These are phyloP conservation scores for Suhomyces terraborum DNA, from an alignment of 1,139 yeast species.

Conservation along the genomic window DNA sequence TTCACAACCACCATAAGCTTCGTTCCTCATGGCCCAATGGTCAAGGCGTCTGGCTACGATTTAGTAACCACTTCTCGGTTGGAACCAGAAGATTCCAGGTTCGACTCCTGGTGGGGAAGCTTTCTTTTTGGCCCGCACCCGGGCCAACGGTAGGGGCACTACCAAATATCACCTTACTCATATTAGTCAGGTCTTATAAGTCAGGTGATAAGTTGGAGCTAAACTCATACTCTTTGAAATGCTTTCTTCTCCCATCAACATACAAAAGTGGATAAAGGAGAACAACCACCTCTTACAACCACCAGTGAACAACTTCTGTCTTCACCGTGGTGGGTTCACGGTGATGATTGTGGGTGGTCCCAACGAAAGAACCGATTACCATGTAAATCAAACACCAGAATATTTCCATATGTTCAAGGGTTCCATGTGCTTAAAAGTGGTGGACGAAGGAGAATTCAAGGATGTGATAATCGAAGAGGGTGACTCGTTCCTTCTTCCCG, in stretches of 20 bases:
- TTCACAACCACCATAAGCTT: slow-evolving; percentile 28
- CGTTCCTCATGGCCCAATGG: slow-evolving; percentile 61
- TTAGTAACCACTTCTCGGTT: slow-evolving; percentile 45
- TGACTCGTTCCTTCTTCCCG: slow-evolving; percentile 82
- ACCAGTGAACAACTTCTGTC: slow-evolving; percentile 88
- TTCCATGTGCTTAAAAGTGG: slow-evolving; percentile 79
- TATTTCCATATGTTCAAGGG: slow-evolving; percentile 91
- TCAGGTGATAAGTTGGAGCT: slow-evolving; percentile 10
- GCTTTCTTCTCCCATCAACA: slow-evolving; percentile 72
- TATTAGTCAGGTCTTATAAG: background rate
- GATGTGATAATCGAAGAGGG: slow-evolving; percentile 82
- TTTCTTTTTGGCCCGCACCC: slow-evolving; percentile 31
- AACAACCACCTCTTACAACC: slow-evolving; percentile 78
- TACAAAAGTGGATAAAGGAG: slow-evolving; percentile 78
- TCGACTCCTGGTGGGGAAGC: slow-evolving; percentile 96
- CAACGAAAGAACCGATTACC: slow-evolving; percentile 90
- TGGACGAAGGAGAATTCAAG: slow-evolving; percentile 75
- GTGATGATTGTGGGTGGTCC: slow-evolving; percentile 97
- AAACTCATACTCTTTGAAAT: slow-evolving; percentile 30
- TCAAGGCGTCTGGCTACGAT: slow-evolving; percentile 60
- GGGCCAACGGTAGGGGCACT: background rate
- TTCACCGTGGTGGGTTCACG: slow-evolving; percentile 89
- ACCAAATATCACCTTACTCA: background rate
- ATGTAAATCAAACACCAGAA: slow-evolving; percentile 91
- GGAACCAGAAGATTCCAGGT: slow-evolving; percentile 93